Conservation (phyloP, 495 filamentous ascomycete genomes). For the Chlorociboria aeruginascens region DNA sequence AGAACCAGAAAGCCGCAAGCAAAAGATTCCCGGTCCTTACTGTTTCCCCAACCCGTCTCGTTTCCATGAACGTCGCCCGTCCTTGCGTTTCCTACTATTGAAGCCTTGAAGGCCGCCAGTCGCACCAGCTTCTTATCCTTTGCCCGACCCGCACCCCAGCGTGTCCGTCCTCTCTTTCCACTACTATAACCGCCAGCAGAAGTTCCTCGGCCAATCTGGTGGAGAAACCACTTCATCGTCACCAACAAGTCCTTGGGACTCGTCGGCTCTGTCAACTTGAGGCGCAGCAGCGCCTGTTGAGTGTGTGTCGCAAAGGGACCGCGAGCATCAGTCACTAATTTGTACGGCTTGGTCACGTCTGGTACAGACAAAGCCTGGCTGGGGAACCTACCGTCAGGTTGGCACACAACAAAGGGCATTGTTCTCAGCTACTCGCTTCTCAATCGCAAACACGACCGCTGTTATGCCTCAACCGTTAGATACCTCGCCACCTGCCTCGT, state of each 20-base stretch:
- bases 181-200: neutral
- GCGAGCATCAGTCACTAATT: constrained; percentile 1
- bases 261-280: neutral
- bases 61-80: too few species aligned
- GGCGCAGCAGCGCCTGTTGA: constrained; percentile 1
- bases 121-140: too few species aligned
- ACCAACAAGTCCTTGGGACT: neutral
- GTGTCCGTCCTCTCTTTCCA: neutral
- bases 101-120: too few species aligned
- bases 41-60: too few species aligned
- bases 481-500: constrained; percentile 34
- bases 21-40: too few species aligned
- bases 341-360: constrained; percentile 4
- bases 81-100: too few species aligned
- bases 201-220: neutral
- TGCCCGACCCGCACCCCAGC: too few species aligned
- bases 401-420: neutral
- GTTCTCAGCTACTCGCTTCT: neutral
- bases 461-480: constrained; percentile 38
- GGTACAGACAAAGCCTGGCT: constrained; percentile 1
- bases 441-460: constrained; percentile 30
- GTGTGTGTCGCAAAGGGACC: neutral
- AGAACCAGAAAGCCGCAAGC: too few species aligned
- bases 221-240: neutral
- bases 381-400: constrained; percentile 1